These are phyloP conservation scores for Vittaforma corneae DNA, from an alignment of 371 early-diverging fungal species.

Conservation along the genomic window DNA sequence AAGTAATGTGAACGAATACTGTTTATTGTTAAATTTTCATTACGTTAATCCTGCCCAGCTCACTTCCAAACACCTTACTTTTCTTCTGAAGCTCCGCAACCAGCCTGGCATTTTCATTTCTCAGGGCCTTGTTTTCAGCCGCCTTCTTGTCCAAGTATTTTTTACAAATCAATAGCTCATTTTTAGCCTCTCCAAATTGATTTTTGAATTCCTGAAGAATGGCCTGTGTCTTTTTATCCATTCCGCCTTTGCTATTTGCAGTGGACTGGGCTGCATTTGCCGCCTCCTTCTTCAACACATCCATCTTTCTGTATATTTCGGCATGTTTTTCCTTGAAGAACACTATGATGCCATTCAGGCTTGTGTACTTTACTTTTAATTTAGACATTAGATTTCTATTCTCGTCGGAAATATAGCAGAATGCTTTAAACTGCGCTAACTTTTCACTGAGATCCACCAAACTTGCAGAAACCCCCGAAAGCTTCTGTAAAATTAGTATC, in stretches of 20 bases:
- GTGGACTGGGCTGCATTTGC: constrained; percentile 40
- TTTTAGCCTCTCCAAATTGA: constrained; percentile 50
- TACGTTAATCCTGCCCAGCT: too few species aligned
- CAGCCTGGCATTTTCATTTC: constrained; percentile 36
- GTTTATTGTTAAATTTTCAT: too few species aligned
- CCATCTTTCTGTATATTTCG: constrained; percentile 29
- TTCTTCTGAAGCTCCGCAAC: too few species aligned
- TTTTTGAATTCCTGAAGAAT: constrained; percentile 39
- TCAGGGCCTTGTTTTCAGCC: constrained; percentile 47
- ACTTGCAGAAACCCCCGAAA: not conserved
- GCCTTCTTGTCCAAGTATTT: constrained; percentile 51
- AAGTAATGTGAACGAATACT: too few species aligned
- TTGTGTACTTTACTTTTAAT: not conserved
- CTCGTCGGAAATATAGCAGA: constrained; percentile 1
- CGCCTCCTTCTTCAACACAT: constrained; percentile 36
- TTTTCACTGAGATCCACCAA: constrained; percentile 4
- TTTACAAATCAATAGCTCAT: constrained; percentile 36
- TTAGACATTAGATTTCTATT: constrained; percentile 10
- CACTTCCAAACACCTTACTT: too few species aligned
- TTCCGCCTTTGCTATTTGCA: constrained; percentile 34
- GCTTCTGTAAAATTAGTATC: not conserved
- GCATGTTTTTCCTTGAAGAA: constrained; percentile 16
- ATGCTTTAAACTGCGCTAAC: not conserved
- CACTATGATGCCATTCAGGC: constrained; percentile 21
- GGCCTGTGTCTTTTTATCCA: constrained; percentile 26